phyloP scores from a whole-genome alignment of 225 moss, liverwort and hornwort species.

The Climacium dendroides region DNA sequence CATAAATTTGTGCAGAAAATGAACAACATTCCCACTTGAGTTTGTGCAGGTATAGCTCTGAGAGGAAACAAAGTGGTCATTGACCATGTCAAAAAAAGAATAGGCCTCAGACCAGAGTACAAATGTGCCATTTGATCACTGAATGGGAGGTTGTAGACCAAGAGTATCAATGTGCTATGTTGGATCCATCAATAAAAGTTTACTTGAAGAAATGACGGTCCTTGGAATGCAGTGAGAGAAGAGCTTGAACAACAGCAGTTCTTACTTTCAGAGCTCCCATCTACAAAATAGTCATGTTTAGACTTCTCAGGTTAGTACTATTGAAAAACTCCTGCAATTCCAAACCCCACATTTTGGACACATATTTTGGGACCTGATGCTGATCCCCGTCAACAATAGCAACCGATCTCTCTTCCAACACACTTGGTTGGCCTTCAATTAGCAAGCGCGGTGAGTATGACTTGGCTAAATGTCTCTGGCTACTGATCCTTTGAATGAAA shows the following conservation, averaged over 20 bases:
- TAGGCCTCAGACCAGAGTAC: background rate
- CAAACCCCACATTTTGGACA: background rate
- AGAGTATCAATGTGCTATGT: background rate
- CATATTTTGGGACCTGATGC: background rate
- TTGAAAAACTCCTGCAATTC: background rate
- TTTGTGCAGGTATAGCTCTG: background rate
- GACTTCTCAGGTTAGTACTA: background rate
- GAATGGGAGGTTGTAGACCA: background rate
- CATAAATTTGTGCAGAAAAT: background rate
- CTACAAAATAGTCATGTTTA: background rate
- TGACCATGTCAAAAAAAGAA: background rate
- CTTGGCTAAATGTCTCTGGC: background rate
- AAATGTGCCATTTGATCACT: background rate
- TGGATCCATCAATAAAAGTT: background rate
- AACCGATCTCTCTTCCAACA: background rate
- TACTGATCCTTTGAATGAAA: background rate
- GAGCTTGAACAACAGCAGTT: background rate
- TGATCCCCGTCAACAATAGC: background rate
- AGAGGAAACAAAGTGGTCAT: conserved; percentile 12
- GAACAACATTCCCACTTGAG: background rate
- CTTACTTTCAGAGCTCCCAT: background rate
- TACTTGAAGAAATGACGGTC: background rate
- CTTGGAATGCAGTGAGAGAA: background rate
- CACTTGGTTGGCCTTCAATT: background rate
- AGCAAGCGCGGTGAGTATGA: background rate